These are phyloP conservation scores for Chimonanthus praecox DNA, from an alignment of 164 flowering plant species.

Conservation along the genomic window DNA sequence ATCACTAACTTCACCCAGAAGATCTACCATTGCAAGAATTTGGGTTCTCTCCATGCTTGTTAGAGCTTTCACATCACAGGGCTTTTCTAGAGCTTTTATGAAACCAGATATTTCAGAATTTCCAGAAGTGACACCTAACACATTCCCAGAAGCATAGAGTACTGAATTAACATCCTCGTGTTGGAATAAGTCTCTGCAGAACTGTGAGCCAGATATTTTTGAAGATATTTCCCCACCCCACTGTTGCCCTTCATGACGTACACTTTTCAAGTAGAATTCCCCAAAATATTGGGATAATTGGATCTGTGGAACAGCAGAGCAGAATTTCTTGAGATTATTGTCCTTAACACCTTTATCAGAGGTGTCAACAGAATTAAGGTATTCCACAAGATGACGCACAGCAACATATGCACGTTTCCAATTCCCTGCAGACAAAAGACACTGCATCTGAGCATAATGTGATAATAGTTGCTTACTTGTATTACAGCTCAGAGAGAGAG, in stretches of 20 bases:
- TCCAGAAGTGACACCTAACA: constrained; percentile 26
- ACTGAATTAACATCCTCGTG: constrained; percentile 21
- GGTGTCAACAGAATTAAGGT: constrained; percentile 30
- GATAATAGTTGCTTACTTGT: neutral
- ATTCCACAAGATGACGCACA: constrained; percentile 56
- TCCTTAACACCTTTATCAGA: constrained; percentile 18
- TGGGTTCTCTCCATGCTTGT: constrained; percentile 44
- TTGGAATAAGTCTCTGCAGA: constrained; percentile 24
- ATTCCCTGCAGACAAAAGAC: constrained; percentile 46
- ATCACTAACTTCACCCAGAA: constrained; percentile 63
- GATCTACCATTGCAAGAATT: constrained; percentile 62
- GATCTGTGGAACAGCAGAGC: constrained; percentile 39
- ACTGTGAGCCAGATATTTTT: constrained; percentile 21
- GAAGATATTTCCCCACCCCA: constrained; percentile 37
- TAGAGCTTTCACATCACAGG: constrained; percentile 24
- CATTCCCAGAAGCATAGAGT: constrained; percentile 22
- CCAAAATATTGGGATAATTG: constrained; percentile 57
- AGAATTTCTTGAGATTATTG: constrained; percentile 14
- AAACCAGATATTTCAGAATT: constrained; percentile 41
- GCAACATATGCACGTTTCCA: constrained; percentile 74
- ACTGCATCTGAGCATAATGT: neutral
- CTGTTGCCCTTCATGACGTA: constrained; percentile 35
- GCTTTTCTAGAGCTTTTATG: constrained; percentile 47
- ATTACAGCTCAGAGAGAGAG: too few relatives aligned
- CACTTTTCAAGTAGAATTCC: constrained; percentile 27